Evolutionary conservation across 208 protist species (phyloP).

Genomic region (Crithidia acanthocephali): DNA sequence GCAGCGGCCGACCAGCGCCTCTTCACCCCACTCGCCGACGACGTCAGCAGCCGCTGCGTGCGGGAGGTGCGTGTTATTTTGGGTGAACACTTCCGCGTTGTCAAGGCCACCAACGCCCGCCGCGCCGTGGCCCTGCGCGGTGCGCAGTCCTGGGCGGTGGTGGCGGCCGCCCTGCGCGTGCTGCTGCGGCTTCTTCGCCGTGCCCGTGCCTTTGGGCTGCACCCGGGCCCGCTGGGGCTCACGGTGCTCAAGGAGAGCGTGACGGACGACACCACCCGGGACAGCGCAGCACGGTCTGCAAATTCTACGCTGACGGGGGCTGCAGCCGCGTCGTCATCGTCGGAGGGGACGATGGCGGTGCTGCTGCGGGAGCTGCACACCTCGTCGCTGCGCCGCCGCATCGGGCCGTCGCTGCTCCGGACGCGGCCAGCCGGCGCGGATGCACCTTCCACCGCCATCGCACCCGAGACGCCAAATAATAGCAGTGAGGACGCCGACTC

Average conservation of each 20-base stretch:
- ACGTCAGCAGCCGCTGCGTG: conserved; percentile 76
- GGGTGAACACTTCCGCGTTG: conserved; percentile 71
- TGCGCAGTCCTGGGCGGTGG: conserved; percentile 52
- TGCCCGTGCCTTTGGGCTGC: conserved; percentile 69
- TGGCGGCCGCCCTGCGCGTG: conserved; percentile 60
- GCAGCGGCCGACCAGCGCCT: conserved; percentile 40
- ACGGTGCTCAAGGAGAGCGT: conserved; percentile 26
- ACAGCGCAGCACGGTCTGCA: conserved; percentile 8
- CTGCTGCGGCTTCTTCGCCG: conserved; percentile 76
- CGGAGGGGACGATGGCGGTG: conserved; percentile 31
- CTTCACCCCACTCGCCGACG: conserved; percentile 80
- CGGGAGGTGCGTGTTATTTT: conserved; percentile 65
- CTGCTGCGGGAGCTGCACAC: conserved; percentile 38
- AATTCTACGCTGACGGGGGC: not conserved
- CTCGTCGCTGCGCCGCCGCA: conserved; percentile 24
- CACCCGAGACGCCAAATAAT: not conserved
- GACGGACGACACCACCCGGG: not conserved
- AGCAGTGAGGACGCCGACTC: conserved; percentile 11
- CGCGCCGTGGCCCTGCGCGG: conserved; percentile 65
- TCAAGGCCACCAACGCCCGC: conserved; percentile 68
- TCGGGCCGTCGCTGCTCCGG: conserved; percentile 2
- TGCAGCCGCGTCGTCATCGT: not conserved
- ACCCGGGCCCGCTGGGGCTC: conserved; percentile 58
- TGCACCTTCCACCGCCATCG: not conserved
- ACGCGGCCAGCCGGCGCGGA: not conserved